A percentile compares a stretch with the other conserved stretches of the same genome.
Conservation (phyloP, 2,329 filamentous ascomycete genomes). For the Cadophora sp. region DNA sequence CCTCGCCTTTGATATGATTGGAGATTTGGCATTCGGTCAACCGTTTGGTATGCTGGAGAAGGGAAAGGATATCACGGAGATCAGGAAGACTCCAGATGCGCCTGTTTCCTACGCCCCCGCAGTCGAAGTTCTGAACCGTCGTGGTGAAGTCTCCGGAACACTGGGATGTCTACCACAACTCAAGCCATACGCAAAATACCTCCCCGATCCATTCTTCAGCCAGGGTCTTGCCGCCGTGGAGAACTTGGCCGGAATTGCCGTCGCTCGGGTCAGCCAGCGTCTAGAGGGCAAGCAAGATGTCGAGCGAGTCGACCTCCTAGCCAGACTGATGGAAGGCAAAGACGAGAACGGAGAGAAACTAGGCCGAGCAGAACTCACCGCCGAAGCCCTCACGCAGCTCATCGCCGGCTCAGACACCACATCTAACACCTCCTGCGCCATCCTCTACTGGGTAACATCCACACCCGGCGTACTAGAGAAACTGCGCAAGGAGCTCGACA, state of each 20-base stretch:
- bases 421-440: conserved; percentile 80
- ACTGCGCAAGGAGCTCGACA: conserved; percentile 79
- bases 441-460: conserved; percentile 77
- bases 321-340: conserved; percentile 83
- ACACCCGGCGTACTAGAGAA: conserved; percentile 75
- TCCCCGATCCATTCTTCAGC: conserved; percentile 84
- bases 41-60: conserved; percentile 84
- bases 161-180: conserved; percentile 77
- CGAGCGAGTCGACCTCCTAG: conserved; percentile 79
- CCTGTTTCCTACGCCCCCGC: conserved; percentile 75
- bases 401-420: conserved; percentile 83
- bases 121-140: conserved; percentile 86
- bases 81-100: conserved; percentile 65
- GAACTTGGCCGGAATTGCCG: conserved; percentile 85
- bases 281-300: conserved; percentile 72
- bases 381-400: conserved; percentile 87
- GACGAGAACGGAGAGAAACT: conserved; percentile 81
- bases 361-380: conserved; percentile 80
- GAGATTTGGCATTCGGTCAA: conserved; percentile 71
- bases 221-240: conserved; percentile 77
- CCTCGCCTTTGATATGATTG: conserved; percentile 61
- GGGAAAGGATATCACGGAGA: conserved; percentile 78
- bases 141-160: conserved; percentile 84
- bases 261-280: conserved; percentile 78
- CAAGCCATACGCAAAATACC: conserved; percentile 79